A percentile compares a stretch with the other conserved stretches of the same genome.
phyloP scores from a whole-genome alignment of 352 stramenopile genomes.

The Pythium periplocum region DNA sequence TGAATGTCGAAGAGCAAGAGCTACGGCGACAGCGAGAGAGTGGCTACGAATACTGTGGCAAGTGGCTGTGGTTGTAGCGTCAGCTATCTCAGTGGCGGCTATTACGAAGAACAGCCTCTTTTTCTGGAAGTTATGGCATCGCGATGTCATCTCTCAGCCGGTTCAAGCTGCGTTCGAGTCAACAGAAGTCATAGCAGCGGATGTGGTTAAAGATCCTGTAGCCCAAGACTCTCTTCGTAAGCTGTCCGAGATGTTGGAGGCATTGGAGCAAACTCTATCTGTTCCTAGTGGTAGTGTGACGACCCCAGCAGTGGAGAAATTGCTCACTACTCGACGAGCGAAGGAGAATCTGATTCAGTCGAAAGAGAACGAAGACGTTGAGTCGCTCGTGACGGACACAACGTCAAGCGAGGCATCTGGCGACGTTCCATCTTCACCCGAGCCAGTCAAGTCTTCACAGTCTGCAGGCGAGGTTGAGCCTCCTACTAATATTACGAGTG shows the following conservation, averaged over 20 bases:
- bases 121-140: background rate
- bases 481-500: too few relatives aligned
- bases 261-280: too few relatives aligned
- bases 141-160: background rate
- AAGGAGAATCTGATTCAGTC: background rate
- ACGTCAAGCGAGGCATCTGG: too few relatives aligned
- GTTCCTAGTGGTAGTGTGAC: background rate
- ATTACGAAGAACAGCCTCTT: background rate
- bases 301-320: conserved; percentile 1
- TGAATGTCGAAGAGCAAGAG: background rate
- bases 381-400: too few relatives aligned
- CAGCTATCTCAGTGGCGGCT: background rate
- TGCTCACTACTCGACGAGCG: background rate
- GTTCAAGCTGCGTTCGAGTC: background rate
- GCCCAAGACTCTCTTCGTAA: too few relatives aligned
- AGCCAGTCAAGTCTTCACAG: too few relatives aligned
- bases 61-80: background rate
- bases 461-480: too few relatives aligned
- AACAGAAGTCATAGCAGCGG: background rate
- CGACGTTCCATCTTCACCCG: too few relatives aligned
- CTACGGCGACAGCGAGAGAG: too few relatives aligned
- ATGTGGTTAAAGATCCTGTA: conserved; percentile 1
- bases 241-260: too few relatives aligned
- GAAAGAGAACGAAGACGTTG: background rate
- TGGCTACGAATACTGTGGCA: too few relatives aligned